phyloP scores from a whole-genome alignment of 768 basidiomycete genomes.

The Termitomyces sp. region DNA sequence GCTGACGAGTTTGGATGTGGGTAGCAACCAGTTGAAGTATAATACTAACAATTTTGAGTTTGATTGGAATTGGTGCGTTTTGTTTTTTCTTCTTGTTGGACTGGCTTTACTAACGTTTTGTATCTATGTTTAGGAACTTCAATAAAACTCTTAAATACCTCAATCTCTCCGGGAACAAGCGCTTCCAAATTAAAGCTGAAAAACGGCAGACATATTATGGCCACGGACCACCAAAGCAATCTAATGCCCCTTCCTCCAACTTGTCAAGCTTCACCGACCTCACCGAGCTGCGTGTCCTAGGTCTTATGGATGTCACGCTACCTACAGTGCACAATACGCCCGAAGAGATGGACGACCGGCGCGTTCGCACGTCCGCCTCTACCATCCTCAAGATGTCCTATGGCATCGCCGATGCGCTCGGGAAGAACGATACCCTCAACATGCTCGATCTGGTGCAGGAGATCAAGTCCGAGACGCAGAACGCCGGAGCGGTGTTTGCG shows the following conservation, averaged over 20 bases:
- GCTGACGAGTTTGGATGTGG: constrained; percentile 82
- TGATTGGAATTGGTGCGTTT: constrained; percentile 94
- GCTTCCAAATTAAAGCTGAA: constrained; percentile 80
- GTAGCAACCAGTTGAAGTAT: constrained; percentile 91
- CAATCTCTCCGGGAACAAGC: constrained; percentile 95
- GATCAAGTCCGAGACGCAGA: constrained; percentile 53
- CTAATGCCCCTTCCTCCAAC: constrained; percentile 4
- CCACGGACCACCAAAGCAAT: constrained; percentile 18
- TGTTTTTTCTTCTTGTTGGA: background rate
- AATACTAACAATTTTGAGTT: constrained; percentile 98
- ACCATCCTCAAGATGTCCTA: constrained; percentile 91
- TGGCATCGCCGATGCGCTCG: constrained; percentile 92
- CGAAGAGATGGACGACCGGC: constrained; percentile 81
- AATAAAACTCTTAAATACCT: constrained; percentile 91
- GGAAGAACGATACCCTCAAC: constrained; percentile 68
- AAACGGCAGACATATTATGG: constrained; percentile 14
- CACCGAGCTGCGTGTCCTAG: constrained; percentile 79
- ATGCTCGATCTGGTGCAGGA: constrained; percentile 93
- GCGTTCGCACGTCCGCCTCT: constrained; percentile 86
- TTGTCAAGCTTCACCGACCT: constrained; percentile 85
- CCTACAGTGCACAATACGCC: constrained; percentile 59
- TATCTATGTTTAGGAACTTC: constrained; percentile 75
- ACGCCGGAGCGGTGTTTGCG: constrained; percentile 87
- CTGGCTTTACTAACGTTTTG: background rate
- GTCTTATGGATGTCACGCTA: constrained; percentile 96